A percentile compares a stretch with the other conserved stretches of the same genome.
phyloP scores from a whole-genome alignment of 2,329 filamentous ascomycete genomes.

The Emmonsia crescens region DNA sequence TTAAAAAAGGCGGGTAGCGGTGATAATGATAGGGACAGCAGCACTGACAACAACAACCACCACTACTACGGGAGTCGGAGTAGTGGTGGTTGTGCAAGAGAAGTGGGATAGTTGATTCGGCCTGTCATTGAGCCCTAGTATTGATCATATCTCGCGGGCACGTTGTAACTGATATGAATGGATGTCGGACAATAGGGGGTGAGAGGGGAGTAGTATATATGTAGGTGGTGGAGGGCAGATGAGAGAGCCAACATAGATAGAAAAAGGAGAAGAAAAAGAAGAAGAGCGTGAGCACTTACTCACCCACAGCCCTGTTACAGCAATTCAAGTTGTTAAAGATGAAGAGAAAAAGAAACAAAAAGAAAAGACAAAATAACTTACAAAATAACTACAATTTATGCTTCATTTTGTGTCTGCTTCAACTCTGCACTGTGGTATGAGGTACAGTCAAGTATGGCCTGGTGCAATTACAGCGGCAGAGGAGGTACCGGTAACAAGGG shows the following conservation, averaged over 20 bases:
- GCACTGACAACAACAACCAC: not conserved
- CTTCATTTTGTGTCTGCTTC: not conserved
- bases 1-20: not conserved
- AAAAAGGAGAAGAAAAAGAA: not conserved
- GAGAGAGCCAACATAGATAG: not conserved
- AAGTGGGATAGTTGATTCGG: constrained; percentile 1
- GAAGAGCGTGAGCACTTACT: no score
- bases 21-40: not conserved
- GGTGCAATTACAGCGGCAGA: not conserved
- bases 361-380: not conserved
- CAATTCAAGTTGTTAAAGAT: no score
- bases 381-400: not conserved
- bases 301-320: no score
- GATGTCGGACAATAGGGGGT: no score
- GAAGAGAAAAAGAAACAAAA: not conserved
- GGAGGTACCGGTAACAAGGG: no score
- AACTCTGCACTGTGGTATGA: not conserved
- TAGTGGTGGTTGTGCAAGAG: constrained; percentile 8
- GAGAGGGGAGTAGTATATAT: no score
- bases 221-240: not conserved
- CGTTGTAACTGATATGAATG: no score
- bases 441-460: constrained; percentile 52
- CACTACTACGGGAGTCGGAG: not conserved
- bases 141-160: constrained; percentile 2
- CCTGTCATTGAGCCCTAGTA: not conserved